Base-by-base conservation (phyloP, 2,329 filamentous ascomycete species). In the Aspergillus candidus region DNA sequence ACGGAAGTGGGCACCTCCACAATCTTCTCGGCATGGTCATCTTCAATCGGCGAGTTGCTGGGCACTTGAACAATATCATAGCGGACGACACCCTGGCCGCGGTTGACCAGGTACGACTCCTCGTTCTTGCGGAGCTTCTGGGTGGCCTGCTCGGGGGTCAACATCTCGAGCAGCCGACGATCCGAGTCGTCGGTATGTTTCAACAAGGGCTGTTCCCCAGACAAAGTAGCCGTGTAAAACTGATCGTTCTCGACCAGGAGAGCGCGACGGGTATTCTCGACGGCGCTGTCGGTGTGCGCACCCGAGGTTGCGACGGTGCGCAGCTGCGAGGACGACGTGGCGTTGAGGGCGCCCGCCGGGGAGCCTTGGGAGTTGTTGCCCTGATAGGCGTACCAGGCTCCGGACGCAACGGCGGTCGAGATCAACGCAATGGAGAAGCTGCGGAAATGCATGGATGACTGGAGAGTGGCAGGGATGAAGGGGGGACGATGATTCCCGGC, bases 1-100 rank as follows among this genome's bases (percentile, higher is more conserved):
- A 78, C 72, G 39, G 72, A 75, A 41, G 77, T 76, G 4, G 88
- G 85, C 7, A 96, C 81, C 67, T 97, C 88, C 37, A 98, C 88
- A 59, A 97, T 96, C 77, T 95, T 94, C 72, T 98, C 93, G 41
- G 90, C 87, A 62, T 98, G 93, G 62, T 98, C 94, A 61, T 98
- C 93, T 71, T 98, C 93, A 47, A 98, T 98, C 0, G 93, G 93
- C 57, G 94, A 88, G 66, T 98, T 98, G 72, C 88, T 95, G 8
- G 91, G 87, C 48, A 97, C 78, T 67, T 98, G 93, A 17, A 93
- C 89, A 7, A 96, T 75, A 67, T 98, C 93, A 62, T 98, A 98
- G 54, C 93, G 82, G 51, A 95, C 83, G 32, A 98, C 91, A 32
- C 93, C 93, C 63, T 88, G 80, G 11, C 93, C 94, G 41, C 93